phyloP scores from a whole-genome alignment of 2,329 filamentous ascomycete species.

The Aspergillus neotritici region DNA sequence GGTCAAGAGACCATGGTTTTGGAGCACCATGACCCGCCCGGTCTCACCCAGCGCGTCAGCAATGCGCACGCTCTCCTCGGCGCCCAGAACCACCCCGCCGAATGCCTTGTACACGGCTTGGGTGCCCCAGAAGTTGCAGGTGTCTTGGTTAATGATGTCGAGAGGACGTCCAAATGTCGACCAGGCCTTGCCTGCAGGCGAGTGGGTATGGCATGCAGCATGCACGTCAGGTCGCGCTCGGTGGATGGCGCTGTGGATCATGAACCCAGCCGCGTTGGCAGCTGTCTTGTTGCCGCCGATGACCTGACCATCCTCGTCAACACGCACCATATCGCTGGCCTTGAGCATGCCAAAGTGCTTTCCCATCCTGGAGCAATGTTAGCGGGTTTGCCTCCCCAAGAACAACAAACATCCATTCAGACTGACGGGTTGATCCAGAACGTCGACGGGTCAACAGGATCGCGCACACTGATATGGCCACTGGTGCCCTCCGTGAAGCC shows the following conservation, averaged over 20 bases:
- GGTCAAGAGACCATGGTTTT: conserved; percentile 43
- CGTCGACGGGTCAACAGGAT: conserved; percentile 23
- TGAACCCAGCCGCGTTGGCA: conserved; percentile 44
- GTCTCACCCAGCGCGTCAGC: conserved; percentile 25
- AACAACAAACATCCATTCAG: too few species aligned
- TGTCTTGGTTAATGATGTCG: conserved; percentile 41
- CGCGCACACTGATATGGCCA: conserved; percentile 41
- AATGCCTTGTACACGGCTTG: conserved; percentile 38
- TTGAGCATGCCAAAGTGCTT: conserved; percentile 40
- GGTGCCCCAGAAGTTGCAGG: conserved; percentile 22
- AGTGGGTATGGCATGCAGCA: conserved; percentile 43
- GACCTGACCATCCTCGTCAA: conserved; percentile 40
- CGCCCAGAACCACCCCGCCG: conserved; percentile 43
- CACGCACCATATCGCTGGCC: conserved; percentile 43
- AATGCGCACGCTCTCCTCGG: conserved; percentile 43
- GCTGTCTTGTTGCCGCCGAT: conserved; percentile 33
- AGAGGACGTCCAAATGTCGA: conserved; percentile 39
- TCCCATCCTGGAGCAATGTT: conserved; percentile 17
- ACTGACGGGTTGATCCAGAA: conserved; percentile 19
- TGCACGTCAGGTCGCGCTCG: conserved; percentile 41
- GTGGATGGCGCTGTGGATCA: conserved; percentile 46
- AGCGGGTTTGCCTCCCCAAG: too few species aligned
- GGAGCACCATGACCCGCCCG: conserved; percentile 19
- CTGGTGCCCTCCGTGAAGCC: conserved; percentile 38
- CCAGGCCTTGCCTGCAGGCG: conserved; percentile 42